Evolutionary conservation across 1,139 yeast genomes (phyloP), one percentile per base, ranked within the genome.

Genomic region (Kodamaea anthophila): DNA sequence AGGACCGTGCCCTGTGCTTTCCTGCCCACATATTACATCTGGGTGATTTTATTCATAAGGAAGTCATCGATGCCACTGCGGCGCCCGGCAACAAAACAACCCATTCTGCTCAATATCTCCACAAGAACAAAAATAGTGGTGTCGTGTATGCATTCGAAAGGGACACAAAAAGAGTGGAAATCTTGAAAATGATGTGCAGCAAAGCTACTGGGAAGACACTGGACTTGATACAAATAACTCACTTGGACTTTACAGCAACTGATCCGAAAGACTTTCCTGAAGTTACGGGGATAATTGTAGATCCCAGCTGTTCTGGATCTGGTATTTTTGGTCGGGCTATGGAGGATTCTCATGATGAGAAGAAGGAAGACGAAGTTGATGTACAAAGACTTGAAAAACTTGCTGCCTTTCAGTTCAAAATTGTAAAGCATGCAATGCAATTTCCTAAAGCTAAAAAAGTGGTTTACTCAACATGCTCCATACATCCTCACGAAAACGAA

Each of bases 11-110:
- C 0, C 87, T 96, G 3, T 91, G 98, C 53, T 86, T 91, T 49
- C 99, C 99, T 0, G 96, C 94, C 0, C 78, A 77, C 36, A 87
- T 93, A 15, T 58, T 91, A 31, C 65, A 73, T 38, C 42, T 48
- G 29, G 61, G 59, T 32, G 19, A 10, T 4, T 81, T 87, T 0
- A 38, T 49, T 1, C 70, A 63, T 27, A 74, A 68, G 34, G 58
- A 66, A 28, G 74, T 87, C 5, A 83, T 91, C 24, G 99, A 91
- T 57, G 84, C 96, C 1, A 88, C 97, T 58, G 87, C 98, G 2
- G 98, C 99, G 0, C 99, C 99, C 2, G 99, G 99, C 5, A 91
- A 91, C 55, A 93, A 91, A 53, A 91, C 99, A 0, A 85, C 97
- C 0, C 97, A 88, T 56, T 62, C 81, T 16, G 96, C 97, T 0